Percentiles rank a stretch among this genome's conserved stretches.
Evolutionary conservation across 2,329 filamentous ascomycete genomes (phyloP).

Genomic region (Cytospora piceicola): DNA sequence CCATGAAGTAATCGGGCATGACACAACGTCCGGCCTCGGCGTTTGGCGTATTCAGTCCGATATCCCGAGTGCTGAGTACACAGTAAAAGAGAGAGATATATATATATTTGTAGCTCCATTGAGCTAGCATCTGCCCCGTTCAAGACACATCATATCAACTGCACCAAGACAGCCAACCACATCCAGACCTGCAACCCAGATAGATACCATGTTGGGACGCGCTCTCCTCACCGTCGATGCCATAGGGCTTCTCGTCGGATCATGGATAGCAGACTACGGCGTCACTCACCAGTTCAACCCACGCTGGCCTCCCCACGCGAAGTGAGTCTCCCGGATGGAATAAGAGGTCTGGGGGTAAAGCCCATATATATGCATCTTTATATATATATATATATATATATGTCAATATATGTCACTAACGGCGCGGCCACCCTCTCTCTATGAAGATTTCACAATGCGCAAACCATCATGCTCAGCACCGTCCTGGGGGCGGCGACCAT

Average conservation of each 20-base stretch:
- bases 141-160: too few relatives aligned
- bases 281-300: slow-evolving; percentile 49
- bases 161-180: too few relatives aligned
- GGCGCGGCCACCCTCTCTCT: background rate
- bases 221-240: slow-evolving; percentile 47
- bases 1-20: too few relatives aligned
- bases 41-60: too few relatives aligned
- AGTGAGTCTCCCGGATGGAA: slow-evolving; percentile 37
- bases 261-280: slow-evolving; percentile 45
- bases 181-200: background rate
- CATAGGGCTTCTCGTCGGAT: slow-evolving; percentile 43
- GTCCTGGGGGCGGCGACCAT: slow-evolving; percentile 45
- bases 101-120: too few relatives aligned
- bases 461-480: slow-evolving; percentile 47
- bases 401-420: background rate
- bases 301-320: slow-evolving; percentile 51
- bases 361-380: too few relatives aligned
- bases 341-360: too few relatives aligned
- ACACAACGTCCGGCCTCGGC: too few relatives aligned
- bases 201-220: slow-evolving; percentile 42
- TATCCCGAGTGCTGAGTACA: too few relatives aligned
- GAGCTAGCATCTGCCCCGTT: background rate
- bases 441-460: slow-evolving; percentile 46
- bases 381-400: too few relatives aligned
- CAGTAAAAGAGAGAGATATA: too few relatives aligned